Percentiles rank a stretch among this genome's conserved stretches.
phyloP scores from a whole-genome alignment of 2,329 filamentous ascomycete species.

The Blumeriella jaapii region DNA sequence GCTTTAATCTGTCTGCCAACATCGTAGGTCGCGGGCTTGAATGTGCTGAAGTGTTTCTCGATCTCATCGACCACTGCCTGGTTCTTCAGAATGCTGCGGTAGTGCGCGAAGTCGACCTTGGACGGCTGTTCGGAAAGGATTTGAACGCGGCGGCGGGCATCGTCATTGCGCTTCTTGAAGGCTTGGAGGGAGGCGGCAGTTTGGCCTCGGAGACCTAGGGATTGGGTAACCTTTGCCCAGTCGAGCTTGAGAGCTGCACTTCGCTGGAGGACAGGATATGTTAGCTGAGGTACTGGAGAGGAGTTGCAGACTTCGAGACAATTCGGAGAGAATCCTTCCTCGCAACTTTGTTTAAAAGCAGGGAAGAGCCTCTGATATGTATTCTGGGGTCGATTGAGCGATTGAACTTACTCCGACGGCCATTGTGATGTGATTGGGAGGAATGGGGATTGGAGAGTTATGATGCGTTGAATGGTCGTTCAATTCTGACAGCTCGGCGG shows the following conservation, averaged over 20 bases:
- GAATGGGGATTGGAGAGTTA: conserved; percentile 39
- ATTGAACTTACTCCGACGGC: conserved; percentile 49
- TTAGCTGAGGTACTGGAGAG: conserved; percentile 18
- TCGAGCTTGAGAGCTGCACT: conserved; percentile 98
- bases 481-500: no score
- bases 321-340: conserved; percentile 8
- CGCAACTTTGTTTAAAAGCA: background rate
- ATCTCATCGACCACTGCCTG: conserved; percentile 90
- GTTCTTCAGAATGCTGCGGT: conserved; percentile 92
- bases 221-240: conserved; percentile 90
- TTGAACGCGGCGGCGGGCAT: conserved; percentile 88
- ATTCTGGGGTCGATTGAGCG: conserved; percentile 19
- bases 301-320: conserved; percentile 13
- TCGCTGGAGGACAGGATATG: conserved; percentile 47
- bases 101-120: conserved; percentile 83
- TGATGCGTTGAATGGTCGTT: conserved; percentile 28
- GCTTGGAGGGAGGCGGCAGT: conserved; percentile 82
- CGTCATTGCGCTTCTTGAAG: conserved; percentile 99
- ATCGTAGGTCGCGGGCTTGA: conserved; percentile 91
- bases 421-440: conserved; percentile 45
- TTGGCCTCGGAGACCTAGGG: conserved; percentile 91
- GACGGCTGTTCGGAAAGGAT: conserved; percentile 73
- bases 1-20: conserved; percentile 90
- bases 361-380: conserved; percentile 2
- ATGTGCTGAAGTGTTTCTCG: conserved; percentile 84